A percentile compares a stretch with the other conserved stretches of the same genome.
Evolutionary conservation across 2,329 filamentous ascomycete species (phyloP).

Genomic region (Epichloe sp.): DNA sequence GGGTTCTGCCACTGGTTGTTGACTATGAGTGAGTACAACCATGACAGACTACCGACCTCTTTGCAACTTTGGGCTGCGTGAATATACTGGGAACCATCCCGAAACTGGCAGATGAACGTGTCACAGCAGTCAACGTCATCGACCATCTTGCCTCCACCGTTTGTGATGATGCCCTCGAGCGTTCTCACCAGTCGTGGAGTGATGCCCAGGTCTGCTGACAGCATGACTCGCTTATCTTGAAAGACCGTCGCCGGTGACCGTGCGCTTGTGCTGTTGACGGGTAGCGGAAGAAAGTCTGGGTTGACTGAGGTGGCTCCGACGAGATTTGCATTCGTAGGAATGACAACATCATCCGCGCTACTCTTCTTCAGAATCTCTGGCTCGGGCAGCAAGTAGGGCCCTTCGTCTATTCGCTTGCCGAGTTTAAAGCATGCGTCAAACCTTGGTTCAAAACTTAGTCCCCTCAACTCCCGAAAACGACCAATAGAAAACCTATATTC

Average conservation of each 20-base stretch:
- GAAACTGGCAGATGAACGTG: slow-evolving; percentile 77
- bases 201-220: slow-evolving; percentile 63
- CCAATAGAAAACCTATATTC: not conserved
- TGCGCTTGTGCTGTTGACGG: slow-evolving; percentile 26
- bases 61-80: slow-evolving; percentile 64
- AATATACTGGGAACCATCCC: slow-evolving; percentile 67
- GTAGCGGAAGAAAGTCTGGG: slow-evolving; percentile 29
- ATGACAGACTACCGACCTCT: slow-evolving; percentile 81
- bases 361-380: slow-evolving; percentile 62
- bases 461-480: not conserved
- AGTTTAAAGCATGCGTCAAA: slow-evolving; percentile 95
- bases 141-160: slow-evolving; percentile 59
- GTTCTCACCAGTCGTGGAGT: slow-evolving; percentile 51
- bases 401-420: slow-evolving; percentile 79
- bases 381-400: slow-evolving; percentile 73
- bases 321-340: slow-evolving; percentile 47
- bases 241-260: slow-evolving; percentile 59
- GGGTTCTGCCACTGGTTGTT: slow-evolving; percentile 83
- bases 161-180: slow-evolving; percentile 55
- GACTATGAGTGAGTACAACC: slow-evolving; percentile 87
- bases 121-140: slow-evolving; percentile 55
- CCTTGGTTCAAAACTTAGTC: slow-evolving; percentile 31
- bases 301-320: slow-evolving; percentile 49
- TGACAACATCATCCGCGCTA: slow-evolving; percentile 41
- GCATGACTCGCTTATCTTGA: slow-evolving; percentile 59